Base-by-base conservation (phyloP, 2,329 filamentous ascomycete species). In the Xylaria sp. region DNA sequence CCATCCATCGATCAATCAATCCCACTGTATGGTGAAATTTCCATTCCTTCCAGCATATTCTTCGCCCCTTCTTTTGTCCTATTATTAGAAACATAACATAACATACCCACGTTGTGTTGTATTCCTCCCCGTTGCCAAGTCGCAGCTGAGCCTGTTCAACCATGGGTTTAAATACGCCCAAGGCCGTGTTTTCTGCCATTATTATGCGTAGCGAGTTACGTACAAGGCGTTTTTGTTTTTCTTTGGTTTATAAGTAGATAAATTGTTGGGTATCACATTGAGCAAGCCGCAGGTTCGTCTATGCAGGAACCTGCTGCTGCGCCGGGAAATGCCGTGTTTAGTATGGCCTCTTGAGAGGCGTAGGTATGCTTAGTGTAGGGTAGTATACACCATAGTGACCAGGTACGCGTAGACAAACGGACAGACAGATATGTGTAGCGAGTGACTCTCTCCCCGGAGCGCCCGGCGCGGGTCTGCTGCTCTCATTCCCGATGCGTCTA, bases 271-370 rank as follows among this genome's bases (percentile, higher is more conserved):
- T 60, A 51, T 61, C 11, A 17, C 42, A 34, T 61, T 51, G 53
- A 5, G 45, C 50, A 58, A 62, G 36, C 48, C 27, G 36, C 39
- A 7, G 19, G 39, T 48, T 27, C 17, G 53, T 50, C 30, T 47
- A 63, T 63, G 60, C 59, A 67, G 65, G 60, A 63, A 67, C 60
- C 53, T 6, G 39, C 53, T 6, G 39, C 57, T 47, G 42, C 47
- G 19, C 65, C 17, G 54, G 24, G 8, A 27, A 32, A 65, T 54
- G 48, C 55, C 55, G 55, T 24, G 14, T 48, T 27, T 8, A 17
- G 11, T 19, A 36, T 36, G 56, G 24, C 42, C 32, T 59, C 19
- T 21, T 58, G 42, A 36, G 34, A 42, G 39, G 4, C 4, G 14
- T 42, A 42, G 39, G 14, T 42, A 42, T 42, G 39, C 11, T 42